Evolutionary conservation across 2,329 filamentous ascomycete genomes (phyloP), one percentile per base, ranked within the genome.

Genomic region (Gaeumannomyces sp.): DNA sequence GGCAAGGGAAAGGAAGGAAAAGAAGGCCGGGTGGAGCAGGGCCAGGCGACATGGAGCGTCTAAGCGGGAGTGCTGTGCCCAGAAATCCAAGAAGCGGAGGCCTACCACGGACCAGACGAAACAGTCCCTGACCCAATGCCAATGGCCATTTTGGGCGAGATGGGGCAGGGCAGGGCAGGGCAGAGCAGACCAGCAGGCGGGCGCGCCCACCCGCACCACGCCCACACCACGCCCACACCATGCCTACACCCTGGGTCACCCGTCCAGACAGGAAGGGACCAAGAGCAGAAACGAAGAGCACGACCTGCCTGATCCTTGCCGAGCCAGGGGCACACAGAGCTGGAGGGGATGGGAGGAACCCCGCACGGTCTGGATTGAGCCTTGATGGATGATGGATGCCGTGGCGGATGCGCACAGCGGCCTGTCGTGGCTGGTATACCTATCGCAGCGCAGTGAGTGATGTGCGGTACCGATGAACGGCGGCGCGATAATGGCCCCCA

Each of bases 91-190:
- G 45, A 53, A 53, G 35, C 60, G 27, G 25, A 59, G 50, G 67
- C 66, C 72, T 74, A 73, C 76, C 75, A 75, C 71, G 74, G 76
- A 76, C 74, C 70, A 75, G 76, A 77, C 77, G 78, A 80, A 79
- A 79, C 76, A 78, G 74, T 71, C 74, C 75, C 75, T 74, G 76
- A 75, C 72, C 74, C 74, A 74, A 72, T 72, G 74, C 74, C 73
- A 73, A 67, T 65, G 69, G 70, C n/a, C 45, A 53, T 22, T 53
- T 53, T 53, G 45, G 45, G 45, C 45, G 22, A n/a, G 16, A 53
- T 53, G 45, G 45, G 45, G 45, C 45, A 53, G 22, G 45, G 19
- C 16, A 50, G 33, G 33, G 61, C 64, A 61, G 28, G 64, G 57
- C 28, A 56, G 57, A 19, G 16, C 35, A 59, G 6, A 27, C 77